phyloP scores from a whole-genome alignment of 805 yeast genomes.

The Candida ficus region DNA sequence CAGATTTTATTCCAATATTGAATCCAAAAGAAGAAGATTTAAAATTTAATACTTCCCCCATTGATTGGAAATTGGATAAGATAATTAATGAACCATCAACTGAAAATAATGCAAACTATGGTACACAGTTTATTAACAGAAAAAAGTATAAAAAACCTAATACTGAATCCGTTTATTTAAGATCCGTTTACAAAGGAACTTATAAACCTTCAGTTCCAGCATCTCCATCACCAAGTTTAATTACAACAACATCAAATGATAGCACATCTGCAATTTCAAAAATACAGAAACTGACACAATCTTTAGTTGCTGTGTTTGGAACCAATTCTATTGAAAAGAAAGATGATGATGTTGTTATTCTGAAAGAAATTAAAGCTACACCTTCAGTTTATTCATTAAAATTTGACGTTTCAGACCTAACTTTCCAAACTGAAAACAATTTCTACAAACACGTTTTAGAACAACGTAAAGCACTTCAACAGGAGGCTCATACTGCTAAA shows the following conservation, averaged over 20 bases:
- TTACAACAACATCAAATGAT: conserved; percentile 1
- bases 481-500: conserved; percentile 30
- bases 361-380: conserved; percentile 19
- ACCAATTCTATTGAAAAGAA: too few relatives aligned
- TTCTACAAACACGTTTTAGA: conserved; percentile 39
- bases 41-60: conserved; percentile 18
- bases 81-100: background rate
- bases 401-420: conserved; percentile 25
- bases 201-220: conserved; percentile 21
- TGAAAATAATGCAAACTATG: conserved; percentile 25
- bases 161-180: conserved; percentile 25
- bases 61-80: conserved; percentile 18
- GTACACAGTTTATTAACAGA: conserved; percentile 30
- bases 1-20: conserved; percentile 11
- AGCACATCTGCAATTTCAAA: conserved; percentile 3
- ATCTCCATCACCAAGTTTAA: background rate
- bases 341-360: conserved; percentile 16
- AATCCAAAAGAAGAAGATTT: conserved; percentile 13
- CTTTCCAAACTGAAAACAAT: conserved; percentile 33
- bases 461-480: conserved; percentile 35
- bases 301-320: too few relatives aligned
- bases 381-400: conserved; percentile 16
- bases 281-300: too few relatives aligned
- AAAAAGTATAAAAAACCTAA: conserved; percentile 14
- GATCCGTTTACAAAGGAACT: conserved; percentile 30